Base-by-base conservation (phyloP, 768 basidiomycete species). In the Boletus barrowsii region DNA sequence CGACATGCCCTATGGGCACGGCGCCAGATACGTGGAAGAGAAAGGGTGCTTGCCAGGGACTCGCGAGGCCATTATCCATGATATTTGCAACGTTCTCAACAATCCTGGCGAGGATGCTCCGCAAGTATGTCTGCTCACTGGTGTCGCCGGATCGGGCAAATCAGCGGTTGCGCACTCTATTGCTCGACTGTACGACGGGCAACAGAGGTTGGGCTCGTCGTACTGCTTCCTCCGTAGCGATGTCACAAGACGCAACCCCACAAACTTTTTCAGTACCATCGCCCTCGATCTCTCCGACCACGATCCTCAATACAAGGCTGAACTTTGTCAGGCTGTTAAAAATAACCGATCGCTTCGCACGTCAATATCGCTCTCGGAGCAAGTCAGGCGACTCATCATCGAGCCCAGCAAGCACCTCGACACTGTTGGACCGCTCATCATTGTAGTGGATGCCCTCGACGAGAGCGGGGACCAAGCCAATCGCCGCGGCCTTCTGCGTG, bases 391-490 rank as follows among this genome's bases (percentile, higher is more conserved):
- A 18, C 57, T 74, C 20, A 64, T 73, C 43, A 35, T 73, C 7
- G 53, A 52, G 5, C 69, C 73, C 6, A 57, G 59, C 40, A 44
- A 49, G 18, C 30, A 57, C 10, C 48, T 72, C 6, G 57, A 62
- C 26, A 49, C 62, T 8, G 49, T 68, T 13, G 70, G 70, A 0
- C 73, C 74, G 13, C 43, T 75, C 3, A 40, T 75, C 11, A 50
- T 75, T 8, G 62, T 75, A 18, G 64, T 75, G 17, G 73, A 76
- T 41, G 73, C 62, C 10, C 57, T 73, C n/a, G 68, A 73, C 33
- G 62, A 66, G 47, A 66, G 68, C 42, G 62, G 62, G 8, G 58
- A 66, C 26, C 46, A 17, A 7, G 15, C 48, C 9, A 29, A 24
- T 51, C 65, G 66, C 18, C 48, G 54, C 15, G 42, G 48, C 2